phyloP scores from a whole-genome alignment of 1,284 basidiomycete species.

The Rhodotorula sp. region DNA sequence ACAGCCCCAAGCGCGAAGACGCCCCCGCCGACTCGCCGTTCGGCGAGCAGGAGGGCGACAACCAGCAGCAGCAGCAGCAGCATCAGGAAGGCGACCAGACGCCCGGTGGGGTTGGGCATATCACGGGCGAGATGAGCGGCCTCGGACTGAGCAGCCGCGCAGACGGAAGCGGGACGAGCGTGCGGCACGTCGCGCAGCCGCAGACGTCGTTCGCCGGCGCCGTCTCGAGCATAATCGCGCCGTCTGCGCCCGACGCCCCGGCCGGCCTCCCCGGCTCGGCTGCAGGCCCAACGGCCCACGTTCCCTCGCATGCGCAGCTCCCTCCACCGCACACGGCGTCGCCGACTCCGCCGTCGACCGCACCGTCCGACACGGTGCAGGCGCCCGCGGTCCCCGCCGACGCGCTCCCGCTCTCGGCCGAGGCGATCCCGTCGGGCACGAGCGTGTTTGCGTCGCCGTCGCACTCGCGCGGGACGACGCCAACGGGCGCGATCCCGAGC shows the following conservation, averaged over 20 bases:
- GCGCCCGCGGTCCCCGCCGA: slow-evolving; percentile 31
- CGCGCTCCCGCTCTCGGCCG: slow-evolving; percentile 30
- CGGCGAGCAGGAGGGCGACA: background rate
- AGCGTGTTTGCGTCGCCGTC: slow-evolving; percentile 32
- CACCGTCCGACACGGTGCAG: slow-evolving; percentile 33
- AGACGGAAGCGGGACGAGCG: background rate
- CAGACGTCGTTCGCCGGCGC: slow-evolving; percentile 33
- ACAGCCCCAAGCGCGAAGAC: slow-evolving; percentile 29
- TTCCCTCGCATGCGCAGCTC: slow-evolving; percentile 13
- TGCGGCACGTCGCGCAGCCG: slow-evolving; percentile 1
- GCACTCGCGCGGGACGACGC: slow-evolving; percentile 13
- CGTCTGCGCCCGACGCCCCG: background rate
- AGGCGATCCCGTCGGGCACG: slow-evolving; percentile 38
- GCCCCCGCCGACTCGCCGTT: slow-evolving; percentile 26
- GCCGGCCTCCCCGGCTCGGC: no score
- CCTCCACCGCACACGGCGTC: slow-evolving; percentile 31
- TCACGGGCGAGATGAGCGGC: no score
- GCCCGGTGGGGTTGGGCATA: background rate
- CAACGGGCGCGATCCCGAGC: slow-evolving; percentile 13
- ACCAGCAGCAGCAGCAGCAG: background rate
- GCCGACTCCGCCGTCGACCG: slow-evolving; percentile 24
- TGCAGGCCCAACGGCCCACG: background rate
- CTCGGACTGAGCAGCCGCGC: background rate
- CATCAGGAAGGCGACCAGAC: background rate
- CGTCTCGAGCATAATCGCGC: slow-evolving; percentile 27